Percentiles rank a stretch among this genome's conserved stretches.
Conservation (phyloP, 495 filamentous ascomycete species). For the Rostrohypoxylon terebratum region DNA sequence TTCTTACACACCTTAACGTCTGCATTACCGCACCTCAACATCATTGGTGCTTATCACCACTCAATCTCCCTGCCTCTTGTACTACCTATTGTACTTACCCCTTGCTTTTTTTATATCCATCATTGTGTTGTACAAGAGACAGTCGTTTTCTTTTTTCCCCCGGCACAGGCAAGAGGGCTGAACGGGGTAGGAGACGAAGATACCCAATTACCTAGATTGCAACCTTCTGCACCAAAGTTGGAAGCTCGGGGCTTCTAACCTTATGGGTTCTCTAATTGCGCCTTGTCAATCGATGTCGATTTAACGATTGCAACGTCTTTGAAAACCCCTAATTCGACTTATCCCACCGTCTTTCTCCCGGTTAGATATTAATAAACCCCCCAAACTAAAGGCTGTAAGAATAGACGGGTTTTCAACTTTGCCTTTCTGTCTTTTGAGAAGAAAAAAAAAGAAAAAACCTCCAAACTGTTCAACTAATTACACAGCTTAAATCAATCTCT, state of each 20-base stretch:
- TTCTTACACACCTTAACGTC: slow-evolving; percentile 40
- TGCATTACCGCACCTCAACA: slow-evolving; percentile 39
- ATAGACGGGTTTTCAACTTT: slow-evolving; percentile 30
- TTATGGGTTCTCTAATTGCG: slow-evolving; percentile 23
- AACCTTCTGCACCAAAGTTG: slow-evolving; percentile 29
- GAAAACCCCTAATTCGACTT: slow-evolving; percentile 29
- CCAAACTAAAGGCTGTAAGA: slow-evolving; percentile 30
- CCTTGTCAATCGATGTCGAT: slow-evolving; percentile 22
- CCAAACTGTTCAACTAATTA: slow-evolving; percentile 25
- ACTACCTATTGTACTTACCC: slow-evolving; percentile 41
- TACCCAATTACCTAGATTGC: slow-evolving; percentile 26
- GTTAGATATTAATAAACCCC: slow-evolving; percentile 33
- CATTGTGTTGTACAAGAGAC: slow-evolving; percentile 27
- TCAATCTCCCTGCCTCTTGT: slow-evolving; percentile 41
- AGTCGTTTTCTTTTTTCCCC: slow-evolving; percentile 21
- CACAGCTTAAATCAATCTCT: slow-evolving; percentile 19
- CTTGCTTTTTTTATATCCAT: slow-evolving; percentile 37
- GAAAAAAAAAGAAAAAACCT: slow-evolving; percentile 3
- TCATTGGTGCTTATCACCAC: slow-evolving; percentile 40
- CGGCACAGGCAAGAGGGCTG: slow-evolving; percentile 15
- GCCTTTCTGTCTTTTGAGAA: background rate
- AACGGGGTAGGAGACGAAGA: slow-evolving; percentile 34
- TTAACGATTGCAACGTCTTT: slow-evolving; percentile 33
- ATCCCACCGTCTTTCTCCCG: slow-evolving; percentile 12
- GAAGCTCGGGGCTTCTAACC: slow-evolving; percentile 31